A percentile compares a stretch with the other conserved stretches of the same genome.
These are phyloP conservation scores for Pelargonium nanum DNA, from an alignment of 345 rosid genomes.

Conservation along the genomic window DNA sequence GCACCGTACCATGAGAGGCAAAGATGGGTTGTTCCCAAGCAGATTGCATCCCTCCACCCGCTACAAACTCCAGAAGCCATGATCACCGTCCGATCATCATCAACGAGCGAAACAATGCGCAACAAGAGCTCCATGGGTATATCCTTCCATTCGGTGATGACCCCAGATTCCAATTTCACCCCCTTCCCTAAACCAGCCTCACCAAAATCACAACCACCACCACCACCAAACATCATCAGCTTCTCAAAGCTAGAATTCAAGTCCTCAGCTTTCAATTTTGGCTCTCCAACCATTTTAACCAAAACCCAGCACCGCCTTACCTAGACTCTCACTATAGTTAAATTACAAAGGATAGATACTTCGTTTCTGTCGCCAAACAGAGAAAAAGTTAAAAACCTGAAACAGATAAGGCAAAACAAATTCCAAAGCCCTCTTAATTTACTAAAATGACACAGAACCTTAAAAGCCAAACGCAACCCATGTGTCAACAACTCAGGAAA, in stretches of 20 bases:
- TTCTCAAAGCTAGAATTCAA: constrained; percentile 51
- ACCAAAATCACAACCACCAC: constrained; percentile 8
- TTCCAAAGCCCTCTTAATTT: neutral
- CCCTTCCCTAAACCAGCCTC: neutral
- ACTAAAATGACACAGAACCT: constrained; percentile 1
- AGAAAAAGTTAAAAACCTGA: neutral
- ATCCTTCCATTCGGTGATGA: constrained; percentile 70
- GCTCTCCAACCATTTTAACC: constrained; percentile 27
- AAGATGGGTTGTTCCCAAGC: constrained; percentile 67
- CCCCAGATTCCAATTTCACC: constrained; percentile 41
- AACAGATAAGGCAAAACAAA: neutral
- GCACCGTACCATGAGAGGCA: constrained; percentile 61
- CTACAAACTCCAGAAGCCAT: constrained; percentile 77
- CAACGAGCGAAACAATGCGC: constrained; percentile 61
- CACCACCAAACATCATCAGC: constrained; percentile 36
- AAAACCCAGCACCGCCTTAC: constrained; percentile 16
- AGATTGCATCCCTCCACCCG: constrained; percentile 88
- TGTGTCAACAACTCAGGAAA: constrained; percentile 6
- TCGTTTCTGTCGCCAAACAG: constrained; percentile 24
- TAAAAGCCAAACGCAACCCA: neutral
- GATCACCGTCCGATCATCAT: constrained; percentile 64
- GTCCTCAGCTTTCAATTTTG: constrained; percentile 29
- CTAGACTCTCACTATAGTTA: neutral
- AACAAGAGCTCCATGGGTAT: constrained; percentile 77
- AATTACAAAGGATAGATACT: constrained; percentile 6